Percentiles rank a stretch among this genome's conserved stretches.
These are phyloP conservation scores for Uronychia binucleata DNA, from an alignment of 73 alveolate genomes.

Conservation along the genomic window DNA sequence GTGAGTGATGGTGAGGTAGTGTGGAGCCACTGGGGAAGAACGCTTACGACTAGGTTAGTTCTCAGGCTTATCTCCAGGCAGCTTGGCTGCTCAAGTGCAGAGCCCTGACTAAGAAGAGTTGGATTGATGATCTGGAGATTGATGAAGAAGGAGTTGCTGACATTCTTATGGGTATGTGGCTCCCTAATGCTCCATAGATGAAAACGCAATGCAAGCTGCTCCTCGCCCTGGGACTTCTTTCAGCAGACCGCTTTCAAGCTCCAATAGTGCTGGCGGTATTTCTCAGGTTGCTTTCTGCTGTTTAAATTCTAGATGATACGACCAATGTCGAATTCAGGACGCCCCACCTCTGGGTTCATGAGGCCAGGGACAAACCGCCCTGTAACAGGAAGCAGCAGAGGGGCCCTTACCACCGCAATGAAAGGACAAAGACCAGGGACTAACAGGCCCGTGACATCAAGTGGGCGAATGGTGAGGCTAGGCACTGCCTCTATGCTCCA, in stretches of 20 bases:
- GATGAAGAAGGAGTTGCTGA: conserved; percentile 95
- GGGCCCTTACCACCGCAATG: conserved; percentile 73
- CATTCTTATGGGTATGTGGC: conserved; percentile 64
- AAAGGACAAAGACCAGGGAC: conserved; percentile 79
- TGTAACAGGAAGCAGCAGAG: conserved; percentile 70
- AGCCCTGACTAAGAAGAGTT: conserved; percentile 89
- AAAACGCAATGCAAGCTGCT: conserved; percentile 88
- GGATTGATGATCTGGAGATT: conserved; percentile 95
- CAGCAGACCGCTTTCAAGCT: conserved; percentile 77
- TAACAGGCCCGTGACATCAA: conserved; percentile 81
- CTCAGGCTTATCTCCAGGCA: conserved; percentile 52
- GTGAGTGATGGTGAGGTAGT: no score
- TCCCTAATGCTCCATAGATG: conserved; percentile 80
- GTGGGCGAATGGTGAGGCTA: conserved; percentile 91
- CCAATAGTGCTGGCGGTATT: conserved; percentile 51
- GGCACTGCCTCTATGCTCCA: conserved; percentile 98
- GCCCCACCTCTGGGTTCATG: conserved; percentile 99
- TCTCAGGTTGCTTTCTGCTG: conserved; percentile 48
- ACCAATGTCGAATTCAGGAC: conserved; percentile 98
- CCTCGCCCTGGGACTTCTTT: conserved; percentile 99
- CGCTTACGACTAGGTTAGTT: conserved; percentile 74
- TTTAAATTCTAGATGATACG: conserved; percentile 54
- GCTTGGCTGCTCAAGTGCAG: conserved; percentile 97
- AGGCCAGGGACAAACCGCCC: conserved; percentile 98
- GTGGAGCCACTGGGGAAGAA: conserved; percentile 79